These are phyloP conservation scores for Emericellopsis terricola DNA, from an alignment of 495 filamentous ascomycete species.

Conservation along the genomic window DNA sequence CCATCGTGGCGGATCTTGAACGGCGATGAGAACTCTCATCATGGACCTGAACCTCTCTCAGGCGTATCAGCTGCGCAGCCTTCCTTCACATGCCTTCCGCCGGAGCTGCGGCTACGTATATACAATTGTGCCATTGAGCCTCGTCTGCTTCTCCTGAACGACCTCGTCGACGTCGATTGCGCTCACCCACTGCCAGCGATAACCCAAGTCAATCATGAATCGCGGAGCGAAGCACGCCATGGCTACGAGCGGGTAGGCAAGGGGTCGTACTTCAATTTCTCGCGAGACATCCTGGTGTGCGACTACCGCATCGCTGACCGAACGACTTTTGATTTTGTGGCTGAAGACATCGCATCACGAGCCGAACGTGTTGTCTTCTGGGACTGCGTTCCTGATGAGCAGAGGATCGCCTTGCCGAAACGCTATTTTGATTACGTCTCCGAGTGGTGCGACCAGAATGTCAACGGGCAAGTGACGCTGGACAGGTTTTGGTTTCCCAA, in stretches of 20 bases:
- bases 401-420: background rate
- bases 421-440: slow-evolving; percentile 1
- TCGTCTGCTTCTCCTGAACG: slow-evolving; percentile 1
- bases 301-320: slow-evolving; percentile 2
- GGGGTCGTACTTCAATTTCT: slow-evolving; percentile 1
- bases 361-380: slow-evolving; percentile 2
- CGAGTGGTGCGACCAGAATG: background rate
- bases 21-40: background rate
- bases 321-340: background rate
- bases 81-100: slow-evolving; percentile 1
- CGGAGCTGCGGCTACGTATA: slow-evolving; percentile 2
- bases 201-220: slow-evolving; percentile 1
- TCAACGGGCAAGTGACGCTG: background rate
- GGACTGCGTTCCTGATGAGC: slow-evolving; percentile 2
- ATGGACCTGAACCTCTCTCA: background rate
- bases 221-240: slow-evolving; percentile 1
- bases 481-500: slow-evolving; percentile 3
- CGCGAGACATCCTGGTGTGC: slow-evolving; percentile 2
- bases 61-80: no score
- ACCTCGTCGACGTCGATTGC: slow-evolving; percentile 1
- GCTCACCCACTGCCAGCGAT: slow-evolving; percentile 1
- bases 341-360: background rate
- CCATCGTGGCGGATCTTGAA: no score
- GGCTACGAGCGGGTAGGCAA: slow-evolving; percentile 2
- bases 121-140: slow-evolving; percentile 1